Conservation (phyloP, 176 grass and related monocot species). For the Puccinellia tenuiflora region DNA sequence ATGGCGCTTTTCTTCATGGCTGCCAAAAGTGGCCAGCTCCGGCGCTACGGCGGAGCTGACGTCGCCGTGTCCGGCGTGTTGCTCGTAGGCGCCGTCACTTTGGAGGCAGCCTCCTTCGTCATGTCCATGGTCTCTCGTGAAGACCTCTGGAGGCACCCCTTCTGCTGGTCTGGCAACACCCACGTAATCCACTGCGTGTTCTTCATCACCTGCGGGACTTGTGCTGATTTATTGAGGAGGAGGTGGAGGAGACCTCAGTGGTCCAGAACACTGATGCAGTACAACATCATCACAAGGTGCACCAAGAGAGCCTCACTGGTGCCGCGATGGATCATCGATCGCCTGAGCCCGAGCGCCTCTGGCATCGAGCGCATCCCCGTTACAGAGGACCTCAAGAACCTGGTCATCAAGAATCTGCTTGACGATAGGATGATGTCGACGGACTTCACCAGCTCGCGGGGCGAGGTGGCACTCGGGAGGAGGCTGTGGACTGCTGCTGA, state of each 20-base stretch:
- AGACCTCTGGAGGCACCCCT: conserved; percentile 20
- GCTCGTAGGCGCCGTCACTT: background rate
- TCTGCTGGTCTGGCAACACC: background rate
- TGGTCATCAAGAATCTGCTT: conserved; percentile 10
- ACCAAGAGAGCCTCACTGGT: background rate
- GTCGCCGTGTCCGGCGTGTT: background rate
- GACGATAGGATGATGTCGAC: background rate
- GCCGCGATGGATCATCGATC: background rate
- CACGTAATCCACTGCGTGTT: background rate
- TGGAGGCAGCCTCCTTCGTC: background rate
- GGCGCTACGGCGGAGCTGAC: background rate
- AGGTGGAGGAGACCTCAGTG: conserved; percentile 17
- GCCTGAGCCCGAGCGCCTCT: background rate
- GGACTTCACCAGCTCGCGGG: conserved; percentile 16
- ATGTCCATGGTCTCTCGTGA: conserved; percentile 6
- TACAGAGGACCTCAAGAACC: background rate
- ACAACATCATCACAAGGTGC: background rate
- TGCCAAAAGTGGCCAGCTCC: background rate
- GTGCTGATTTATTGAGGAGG: background rate
- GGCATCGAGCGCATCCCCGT: background rate
- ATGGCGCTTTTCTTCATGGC: conserved; percentile 15
- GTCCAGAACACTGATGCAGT: conserved; percentile 1
- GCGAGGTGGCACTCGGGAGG: background rate
- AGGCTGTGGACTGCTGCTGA: background rate
- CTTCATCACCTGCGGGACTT: background rate